phyloP scores from a whole-genome alignment of 192 early-diverging fungal species.

The Backusella westeae region DNA sequence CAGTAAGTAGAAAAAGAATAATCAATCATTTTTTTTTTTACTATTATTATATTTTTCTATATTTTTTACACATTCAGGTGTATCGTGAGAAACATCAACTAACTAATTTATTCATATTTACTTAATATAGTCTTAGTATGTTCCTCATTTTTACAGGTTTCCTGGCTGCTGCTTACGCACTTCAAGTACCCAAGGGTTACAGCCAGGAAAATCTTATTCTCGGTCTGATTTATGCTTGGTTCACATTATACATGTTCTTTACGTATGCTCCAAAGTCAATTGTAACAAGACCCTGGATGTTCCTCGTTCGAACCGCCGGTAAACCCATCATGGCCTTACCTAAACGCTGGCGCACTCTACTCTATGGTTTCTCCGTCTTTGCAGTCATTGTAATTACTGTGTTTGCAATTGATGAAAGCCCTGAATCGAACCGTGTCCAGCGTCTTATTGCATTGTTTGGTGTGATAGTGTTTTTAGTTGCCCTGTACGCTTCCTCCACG shows the following conservation, averaged over 20 bases:
- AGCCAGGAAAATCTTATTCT: conserved; percentile 31
- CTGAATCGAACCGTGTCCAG: conserved; percentile 57
- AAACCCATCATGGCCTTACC: conserved; percentile 18
- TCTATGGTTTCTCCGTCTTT: conserved; percentile 25
- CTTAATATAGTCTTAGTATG: conserved; percentile 9
- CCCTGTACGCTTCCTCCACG: conserved; percentile 54
- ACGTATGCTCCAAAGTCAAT: conserved; percentile 3
- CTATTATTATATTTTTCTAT: background rate
- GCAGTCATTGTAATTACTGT: conserved; percentile 53
- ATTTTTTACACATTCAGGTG: background rate
- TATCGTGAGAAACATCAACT: background rate
- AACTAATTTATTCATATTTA: background rate
- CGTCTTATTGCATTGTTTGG: conserved; percentile 79
- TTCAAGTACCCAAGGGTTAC: conserved; percentile 33
- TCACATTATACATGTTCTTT: conserved; percentile 22
- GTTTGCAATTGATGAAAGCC: conserved; percentile 49
- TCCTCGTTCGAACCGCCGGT: background rate
- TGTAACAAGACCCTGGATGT: conserved; percentile 19
- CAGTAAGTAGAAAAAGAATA: conserved; percentile 11
- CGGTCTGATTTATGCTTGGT: conserved; percentile 26
- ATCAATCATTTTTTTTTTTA: background rate
- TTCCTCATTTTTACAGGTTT: conserved; percentile 32
- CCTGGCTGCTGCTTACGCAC: conserved; percentile 20
- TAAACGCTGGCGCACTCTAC: background rate
- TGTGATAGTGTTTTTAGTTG: conserved; percentile 51